These are phyloP conservation scores for Neurospora sublineolata DNA, from an alignment of 495 filamentous ascomycete species.

Conservation along the genomic window DNA sequence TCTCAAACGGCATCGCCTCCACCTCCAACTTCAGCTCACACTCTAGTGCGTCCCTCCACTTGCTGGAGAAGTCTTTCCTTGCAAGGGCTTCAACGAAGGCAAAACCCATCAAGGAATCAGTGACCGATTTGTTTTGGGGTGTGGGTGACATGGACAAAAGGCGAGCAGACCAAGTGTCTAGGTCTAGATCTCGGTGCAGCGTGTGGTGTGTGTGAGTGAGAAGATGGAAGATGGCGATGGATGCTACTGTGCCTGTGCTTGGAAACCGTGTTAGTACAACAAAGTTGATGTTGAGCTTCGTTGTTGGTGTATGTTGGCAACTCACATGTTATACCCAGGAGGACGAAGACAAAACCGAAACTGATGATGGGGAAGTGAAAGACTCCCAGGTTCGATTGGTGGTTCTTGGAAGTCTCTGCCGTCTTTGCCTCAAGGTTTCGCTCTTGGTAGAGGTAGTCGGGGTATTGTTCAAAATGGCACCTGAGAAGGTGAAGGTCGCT, in stretches of 20 bases:
- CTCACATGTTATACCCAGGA: background rate
- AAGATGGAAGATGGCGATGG: background rate
- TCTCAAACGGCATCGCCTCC: background rate
- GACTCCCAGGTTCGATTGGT: background rate
- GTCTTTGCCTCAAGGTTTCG: background rate
- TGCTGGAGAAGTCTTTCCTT: background rate
- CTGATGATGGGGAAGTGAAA: background rate
- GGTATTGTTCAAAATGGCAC: background rate
- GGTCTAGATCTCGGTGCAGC: too few relatives aligned
- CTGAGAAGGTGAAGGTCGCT: background rate
- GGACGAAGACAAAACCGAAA: background rate
- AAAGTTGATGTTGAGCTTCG: too few relatives aligned
- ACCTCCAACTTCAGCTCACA: background rate
- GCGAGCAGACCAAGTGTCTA: background rate
- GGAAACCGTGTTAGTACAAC: background rate
- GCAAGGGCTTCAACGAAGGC: background rate
- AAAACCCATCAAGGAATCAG: background rate
- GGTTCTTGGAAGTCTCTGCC: background rate
- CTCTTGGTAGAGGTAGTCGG: background rate
- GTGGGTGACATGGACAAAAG: background rate
- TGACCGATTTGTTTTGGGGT: background rate
- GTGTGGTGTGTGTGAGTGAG: background rate
- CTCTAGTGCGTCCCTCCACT: background rate
- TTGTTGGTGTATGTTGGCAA: fast-evolving
- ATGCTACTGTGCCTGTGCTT: background rate